Percentiles rank a stretch among this genome's conserved stretches.
Evolutionary conservation across 2,329 filamentous ascomycete species (phyloP).

Genomic region (Chrysoporthe austroafricana): DNA sequence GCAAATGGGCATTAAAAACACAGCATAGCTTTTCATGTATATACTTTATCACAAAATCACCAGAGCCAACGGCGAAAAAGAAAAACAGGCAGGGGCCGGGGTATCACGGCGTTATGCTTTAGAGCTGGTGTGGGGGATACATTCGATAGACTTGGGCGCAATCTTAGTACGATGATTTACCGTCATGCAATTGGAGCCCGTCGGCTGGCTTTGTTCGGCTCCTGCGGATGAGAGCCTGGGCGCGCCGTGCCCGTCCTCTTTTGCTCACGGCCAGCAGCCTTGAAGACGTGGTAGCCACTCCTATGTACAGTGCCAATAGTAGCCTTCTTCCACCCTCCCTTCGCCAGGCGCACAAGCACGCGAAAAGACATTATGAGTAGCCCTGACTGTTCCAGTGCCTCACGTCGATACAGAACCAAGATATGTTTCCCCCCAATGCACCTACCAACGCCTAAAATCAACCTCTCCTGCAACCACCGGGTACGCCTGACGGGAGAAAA

Average conservation of each 20-base stretch:
- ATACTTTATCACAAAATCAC: neutral
- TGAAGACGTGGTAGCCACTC: neutral
- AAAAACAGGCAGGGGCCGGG: neutral
- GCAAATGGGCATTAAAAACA: neutral
- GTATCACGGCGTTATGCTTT: slow-evolving; percentile 1
- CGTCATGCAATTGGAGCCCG: neutral
- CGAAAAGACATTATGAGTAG: slow-evolving; percentile 1
- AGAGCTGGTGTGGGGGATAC: neutral
- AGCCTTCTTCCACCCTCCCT: neutral
- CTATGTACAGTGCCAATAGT: neutral
- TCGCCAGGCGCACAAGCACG: neutral
- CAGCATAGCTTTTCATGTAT: neutral
- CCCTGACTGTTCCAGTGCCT: neutral
- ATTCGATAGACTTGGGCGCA: slow-evolving; percentile 4
- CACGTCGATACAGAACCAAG: neutral
- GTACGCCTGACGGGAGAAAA: neutral
- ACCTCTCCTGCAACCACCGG: slow-evolving; percentile 3
- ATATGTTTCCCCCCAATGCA: neutral
- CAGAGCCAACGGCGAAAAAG: neutral
- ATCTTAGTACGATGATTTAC: neutral
- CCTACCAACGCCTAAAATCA: neutral
- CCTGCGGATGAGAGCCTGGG: neutral
- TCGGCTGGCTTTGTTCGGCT: neutral
- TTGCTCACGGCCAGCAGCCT: neutral
- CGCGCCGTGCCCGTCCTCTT: neutral